Base-by-base conservation (phyloP, 306 rosid species). In the Luffa acutangula region DNA sequence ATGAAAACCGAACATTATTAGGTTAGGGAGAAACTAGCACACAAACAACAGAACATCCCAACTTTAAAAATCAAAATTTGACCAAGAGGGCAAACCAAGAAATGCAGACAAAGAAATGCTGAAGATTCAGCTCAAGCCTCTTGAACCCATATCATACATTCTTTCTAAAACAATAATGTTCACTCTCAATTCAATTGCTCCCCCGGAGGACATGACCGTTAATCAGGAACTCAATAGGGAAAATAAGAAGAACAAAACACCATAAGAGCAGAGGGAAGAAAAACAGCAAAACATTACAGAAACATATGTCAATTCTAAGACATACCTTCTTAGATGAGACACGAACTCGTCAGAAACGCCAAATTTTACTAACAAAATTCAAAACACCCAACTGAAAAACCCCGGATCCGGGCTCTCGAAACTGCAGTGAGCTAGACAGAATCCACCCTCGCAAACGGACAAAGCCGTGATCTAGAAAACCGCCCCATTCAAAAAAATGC, bases 401-500 rank as follows among this genome's bases (percentile, higher is more conserved):
- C 36, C 63, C 83, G 83, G 96, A 90, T 92, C 93, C 90, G 86
- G 85, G 52, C 58, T 33, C 73, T 48, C 25, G 72, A 73, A 70
- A 80, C 71, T 52, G 74, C 84, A 86, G 83, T 80, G 89, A 80
- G 77, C 79, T 86, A 83, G 83, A 85, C 81, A 84, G 79, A 78
- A 77, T 21, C 75, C 45, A 81, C 83, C 49, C 64, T 51, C 33
- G 79, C 64, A 72, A 56, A 79, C 82, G 76, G 80, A 83, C 79
- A 76, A 33, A 74, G 80, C 39, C 81, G 83, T 63, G 81, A 82
- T 85, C 83, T 87, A 83, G 85, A 86, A 81, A 81, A 83, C 82
- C 79, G 80, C 83, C 78, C 73, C 70, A 79, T 79, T 80, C 37
- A 69, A 43, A 43, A n/a, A 81, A 89, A 89, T 85, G 93, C 82